Conservation (phyloP, 2,329 filamentous ascomycete species). For the Microsporum ferrugineum region DNA sequence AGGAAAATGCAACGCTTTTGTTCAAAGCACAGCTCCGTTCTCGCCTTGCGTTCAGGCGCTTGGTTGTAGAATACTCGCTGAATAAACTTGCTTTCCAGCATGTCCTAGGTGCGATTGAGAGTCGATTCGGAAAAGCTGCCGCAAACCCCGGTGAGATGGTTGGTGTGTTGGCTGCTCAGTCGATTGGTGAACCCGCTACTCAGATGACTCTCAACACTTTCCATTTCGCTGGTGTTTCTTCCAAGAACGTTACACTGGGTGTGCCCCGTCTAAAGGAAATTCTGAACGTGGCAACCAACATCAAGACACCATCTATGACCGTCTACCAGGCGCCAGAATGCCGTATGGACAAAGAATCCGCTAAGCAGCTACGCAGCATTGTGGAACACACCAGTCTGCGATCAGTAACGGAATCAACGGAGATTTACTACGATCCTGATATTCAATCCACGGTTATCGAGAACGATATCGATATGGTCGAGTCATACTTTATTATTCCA, state of each 20-base stretch:
- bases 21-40: constrained; percentile 89
- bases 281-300: constrained; percentile 92
- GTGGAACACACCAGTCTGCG: constrained; percentile 93
- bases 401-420: constrained; percentile 79
- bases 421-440: constrained; percentile 95
- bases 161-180: constrained; percentile 91
- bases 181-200: constrained; percentile 94
- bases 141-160: constrained; percentile 98
- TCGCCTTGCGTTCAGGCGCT: constrained; percentile 79
- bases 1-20: constrained; percentile 75
- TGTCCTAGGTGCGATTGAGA: constrained; percentile 80
- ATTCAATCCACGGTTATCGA: constrained; percentile 75
- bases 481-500: constrained; percentile 90
- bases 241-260: constrained; percentile 98
- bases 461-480: constrained; percentile 84
- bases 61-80: constrained; percentile 74
- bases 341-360: constrained; percentile 58
- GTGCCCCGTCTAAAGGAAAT: constrained; percentile 99
- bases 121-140: constrained; percentile 70
- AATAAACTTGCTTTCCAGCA: constrained; percentile 90
- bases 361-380: constrained; percentile 72
- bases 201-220: constrained; percentile 99
- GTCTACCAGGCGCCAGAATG: constrained; percentile 63
- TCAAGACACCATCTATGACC: constrained; percentile 96
- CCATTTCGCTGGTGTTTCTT: constrained; percentile 99